Percentiles rank a stretch among this genome's conserved stretches.
phyloP scores from a whole-genome alignment of 306 rosid genomes.

The Corylus heterophylla region DNA sequence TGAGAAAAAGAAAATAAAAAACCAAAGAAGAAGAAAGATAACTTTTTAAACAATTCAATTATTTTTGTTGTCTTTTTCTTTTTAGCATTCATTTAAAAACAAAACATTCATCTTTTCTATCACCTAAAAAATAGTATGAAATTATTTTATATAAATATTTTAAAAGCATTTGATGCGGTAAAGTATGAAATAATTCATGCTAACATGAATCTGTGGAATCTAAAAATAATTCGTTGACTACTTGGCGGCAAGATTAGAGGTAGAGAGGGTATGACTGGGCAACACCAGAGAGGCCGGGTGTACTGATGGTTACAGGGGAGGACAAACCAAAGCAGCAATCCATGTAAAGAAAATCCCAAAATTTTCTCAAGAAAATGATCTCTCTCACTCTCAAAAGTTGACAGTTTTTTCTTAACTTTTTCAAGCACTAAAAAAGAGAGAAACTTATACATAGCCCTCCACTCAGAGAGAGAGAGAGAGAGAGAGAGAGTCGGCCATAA shows the following conservation, averaged over 20 bases:
- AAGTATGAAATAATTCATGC: not conserved
- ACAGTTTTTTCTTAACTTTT: conserved; percentile 22
- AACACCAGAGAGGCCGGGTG: not conserved
- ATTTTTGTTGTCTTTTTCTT: not conserved
- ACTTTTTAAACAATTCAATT: not conserved
- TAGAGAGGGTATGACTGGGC: not conserved
- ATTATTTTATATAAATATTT: no score
- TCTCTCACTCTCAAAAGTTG: conserved; percentile 15
- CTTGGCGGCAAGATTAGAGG: not conserved
- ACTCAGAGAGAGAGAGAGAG: conserved; percentile 17
- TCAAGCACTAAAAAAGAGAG: conserved; percentile 26
- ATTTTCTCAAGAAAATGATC: conserved; percentile 16
- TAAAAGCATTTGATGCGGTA: not conserved
- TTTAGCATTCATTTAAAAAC: not conserved
- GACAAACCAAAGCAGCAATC: not conserved
- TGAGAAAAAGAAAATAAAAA: no score
- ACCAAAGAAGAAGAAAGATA: not conserved
- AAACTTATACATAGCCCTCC: conserved; percentile 1
- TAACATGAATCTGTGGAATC: not conserved
- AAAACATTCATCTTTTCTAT: no score
- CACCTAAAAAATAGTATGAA: not conserved
- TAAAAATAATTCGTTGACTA: not conserved
- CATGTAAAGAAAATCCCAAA: conserved; percentile 10
- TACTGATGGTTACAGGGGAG: not conserved
- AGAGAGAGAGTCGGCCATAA: conserved; percentile 7